Conservation (phyloP, 345 rosid species). For the Lagerstroemia speciosa region DNA sequence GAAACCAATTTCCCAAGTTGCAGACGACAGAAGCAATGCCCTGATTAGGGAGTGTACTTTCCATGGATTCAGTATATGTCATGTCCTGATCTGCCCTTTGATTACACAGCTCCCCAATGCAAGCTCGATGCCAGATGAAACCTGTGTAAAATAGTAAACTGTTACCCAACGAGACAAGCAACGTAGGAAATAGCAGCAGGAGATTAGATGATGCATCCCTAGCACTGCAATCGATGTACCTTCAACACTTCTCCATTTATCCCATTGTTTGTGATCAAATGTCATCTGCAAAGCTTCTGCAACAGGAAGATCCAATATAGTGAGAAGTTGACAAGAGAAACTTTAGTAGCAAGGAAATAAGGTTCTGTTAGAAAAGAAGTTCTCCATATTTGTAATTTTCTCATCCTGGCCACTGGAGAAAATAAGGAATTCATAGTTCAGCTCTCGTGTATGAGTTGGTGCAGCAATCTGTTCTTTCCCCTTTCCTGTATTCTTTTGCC, state of each 20-base stretch:
- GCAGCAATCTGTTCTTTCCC: background rate
- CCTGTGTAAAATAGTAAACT: conserved; percentile 23
- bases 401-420: background rate
- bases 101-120: conserved; percentile 22
- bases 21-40: conserved; percentile 28
- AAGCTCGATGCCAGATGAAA: conserved; percentile 32
- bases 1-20: conserved; percentile 60
- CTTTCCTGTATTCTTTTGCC: background rate
- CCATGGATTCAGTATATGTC: conserved; percentile 32
- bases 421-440: background rate
- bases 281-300: conserved; percentile 70
- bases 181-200: too few relatives aligned
- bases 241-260: conserved; percentile 40
- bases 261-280: conserved; percentile 41
- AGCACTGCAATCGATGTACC: conserved; percentile 30
- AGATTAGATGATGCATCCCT: background rate
- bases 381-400: background rate
- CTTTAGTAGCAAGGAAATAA: background rate
- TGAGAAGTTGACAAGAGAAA: background rate
- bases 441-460: background rate
- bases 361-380: background rate
- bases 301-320: conserved; percentile 9
- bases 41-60: conserved; percentile 24
- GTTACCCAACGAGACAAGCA: background rate
- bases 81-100: conserved; percentile 27